Evolutionary conservation across 2,329 filamentous ascomycete genomes (phyloP).

Genomic region (Aspergillus piperis): DNA sequence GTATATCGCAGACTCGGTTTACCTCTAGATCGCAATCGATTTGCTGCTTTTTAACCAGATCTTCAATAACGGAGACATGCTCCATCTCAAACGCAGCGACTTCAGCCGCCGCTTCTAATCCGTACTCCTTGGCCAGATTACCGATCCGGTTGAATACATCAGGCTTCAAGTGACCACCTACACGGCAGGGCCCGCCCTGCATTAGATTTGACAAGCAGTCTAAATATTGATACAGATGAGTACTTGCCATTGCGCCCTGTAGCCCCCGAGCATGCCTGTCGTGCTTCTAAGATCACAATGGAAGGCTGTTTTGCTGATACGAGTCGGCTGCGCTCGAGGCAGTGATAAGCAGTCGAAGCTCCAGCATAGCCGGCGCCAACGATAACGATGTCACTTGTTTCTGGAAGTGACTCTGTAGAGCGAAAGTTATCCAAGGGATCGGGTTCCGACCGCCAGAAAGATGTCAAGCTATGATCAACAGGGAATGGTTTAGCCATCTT

Average conservation of each 20-base stretch:
- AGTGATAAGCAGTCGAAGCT: constrained; percentile 44
- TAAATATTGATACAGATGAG: background rate
- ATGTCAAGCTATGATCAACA: constrained; percentile 25
- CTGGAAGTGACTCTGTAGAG: constrained; percentile 41
- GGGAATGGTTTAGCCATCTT: constrained; percentile 23
- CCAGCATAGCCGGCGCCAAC: constrained; percentile 51
- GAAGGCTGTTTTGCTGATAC: constrained; percentile 18
- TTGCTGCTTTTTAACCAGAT: constrained; percentile 41
- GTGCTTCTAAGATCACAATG: constrained; percentile 45
- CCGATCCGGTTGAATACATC: constrained; percentile 43
- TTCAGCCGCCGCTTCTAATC: constrained; percentile 40
- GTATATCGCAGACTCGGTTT: constrained; percentile 43
- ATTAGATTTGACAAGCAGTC: background rate
- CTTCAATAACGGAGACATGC: constrained; percentile 43
- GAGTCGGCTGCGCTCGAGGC: constrained; percentile 28
- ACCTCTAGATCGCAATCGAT: constrained; percentile 49
- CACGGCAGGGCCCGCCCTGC: background rate
- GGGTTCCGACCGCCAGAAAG: constrained; percentile 49
- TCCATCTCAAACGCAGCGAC: constrained; percentile 43
- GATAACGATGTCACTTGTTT: constrained; percentile 46
- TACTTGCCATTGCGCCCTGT: constrained; percentile 44
- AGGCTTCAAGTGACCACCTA: constrained; percentile 47
- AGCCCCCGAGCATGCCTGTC: constrained; percentile 45
- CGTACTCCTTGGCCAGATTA: constrained; percentile 33
- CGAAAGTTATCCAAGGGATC: constrained; percentile 45